Percentiles rank a stretch among this genome's conserved stretches.
Evolutionary conservation across 2,329 filamentous ascomycete genomes (phyloP).

Genomic region (Westerdykella aurantiaca): DNA sequence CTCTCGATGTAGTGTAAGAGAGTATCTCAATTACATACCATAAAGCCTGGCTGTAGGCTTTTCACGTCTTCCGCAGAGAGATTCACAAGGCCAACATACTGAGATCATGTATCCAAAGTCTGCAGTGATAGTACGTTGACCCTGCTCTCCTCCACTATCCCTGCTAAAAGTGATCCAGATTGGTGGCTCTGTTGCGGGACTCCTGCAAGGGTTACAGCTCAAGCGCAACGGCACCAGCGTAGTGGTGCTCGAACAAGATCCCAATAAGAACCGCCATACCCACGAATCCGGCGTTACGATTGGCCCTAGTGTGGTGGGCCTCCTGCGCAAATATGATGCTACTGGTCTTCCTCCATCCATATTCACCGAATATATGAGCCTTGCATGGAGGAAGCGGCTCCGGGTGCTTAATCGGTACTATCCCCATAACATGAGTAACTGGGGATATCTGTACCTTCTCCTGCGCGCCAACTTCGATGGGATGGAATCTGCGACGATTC

Average conservation of each 20-base stretch:
- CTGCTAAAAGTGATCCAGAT: slow-evolving; percentile 14
- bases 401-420: slow-evolving; percentile 21
- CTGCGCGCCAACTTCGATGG: slow-evolving; percentile 29
- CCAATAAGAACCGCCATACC: slow-evolving; percentile 24
- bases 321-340: slow-evolving; percentile 23
- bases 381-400: slow-evolving; percentile 21
- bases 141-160: not conserved
- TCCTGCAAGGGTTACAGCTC: slow-evolving; percentile 25
- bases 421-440: slow-evolving; percentile 34
- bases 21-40: not conserved
- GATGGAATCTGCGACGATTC: slow-evolving; percentile 21
- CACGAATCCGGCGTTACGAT: slow-evolving; percentile 32
- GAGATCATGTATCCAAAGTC: not conserved
- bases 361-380: slow-evolving; percentile 24
- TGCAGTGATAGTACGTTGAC: not conserved
- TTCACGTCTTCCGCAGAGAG: no score
- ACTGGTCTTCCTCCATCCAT: slow-evolving; percentile 19
- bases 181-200: slow-evolving; percentile 26
- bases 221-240: slow-evolving; percentile 20
- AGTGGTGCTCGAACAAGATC: slow-evolving; percentile 29
- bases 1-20: not conserved
- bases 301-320: slow-evolving; percentile 25
- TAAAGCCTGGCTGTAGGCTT: no score
- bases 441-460: slow-evolving; percentile 31
- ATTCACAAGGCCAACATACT: not conserved